These are phyloP conservation scores for Naganishia sp. DNA, from an alignment of 1,284 basidiomycete genomes.

Conservation along the genomic window DNA sequence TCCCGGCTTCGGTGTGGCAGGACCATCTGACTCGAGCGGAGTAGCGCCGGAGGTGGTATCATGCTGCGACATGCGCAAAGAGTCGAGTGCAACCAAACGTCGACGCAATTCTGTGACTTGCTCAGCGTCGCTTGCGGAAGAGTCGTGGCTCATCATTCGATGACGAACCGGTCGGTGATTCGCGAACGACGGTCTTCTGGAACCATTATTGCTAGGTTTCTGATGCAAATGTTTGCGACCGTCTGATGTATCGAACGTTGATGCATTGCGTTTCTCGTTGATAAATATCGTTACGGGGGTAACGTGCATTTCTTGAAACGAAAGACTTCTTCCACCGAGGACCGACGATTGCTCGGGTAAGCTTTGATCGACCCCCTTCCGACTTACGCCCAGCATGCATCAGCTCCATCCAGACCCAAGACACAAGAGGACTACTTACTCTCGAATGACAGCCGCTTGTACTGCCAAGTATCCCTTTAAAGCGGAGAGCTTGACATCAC, in stretches of 20 bases:
- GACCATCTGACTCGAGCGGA: slow-evolving; percentile 46
- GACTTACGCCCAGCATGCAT: slow-evolving; percentile 57
- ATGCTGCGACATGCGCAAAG: slow-evolving; percentile 5
- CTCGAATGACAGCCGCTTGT: slow-evolving; percentile 68
- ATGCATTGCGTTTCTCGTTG: slow-evolving; percentile 53
- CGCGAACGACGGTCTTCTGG: slow-evolving; percentile 47
- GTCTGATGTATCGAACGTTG: neutral
- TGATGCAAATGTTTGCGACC: neutral
- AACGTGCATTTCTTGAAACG: slow-evolving; percentile 77
- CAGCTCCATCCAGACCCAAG: neutral
- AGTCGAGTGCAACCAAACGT: slow-evolving; percentile 43
- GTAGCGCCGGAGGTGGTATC: slow-evolving; percentile 28
- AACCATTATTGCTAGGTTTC: slow-evolving; percentile 28
- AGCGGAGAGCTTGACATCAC: slow-evolving; percentile 77
- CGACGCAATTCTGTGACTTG: slow-evolving; percentile 48
- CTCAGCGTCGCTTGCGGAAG: slow-evolving; percentile 41
- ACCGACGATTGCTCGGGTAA: slow-evolving; percentile 12
- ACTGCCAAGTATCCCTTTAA: slow-evolving; percentile 87
- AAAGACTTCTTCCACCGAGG: slow-evolving; percentile 35
- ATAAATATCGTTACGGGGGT: slow-evolving; percentile 95
- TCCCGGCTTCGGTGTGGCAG: slow-evolving; percentile 36
- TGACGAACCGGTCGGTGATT: slow-evolving; percentile 32
- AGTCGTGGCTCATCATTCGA: slow-evolving; percentile 22
- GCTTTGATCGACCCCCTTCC: slow-evolving; percentile 54
- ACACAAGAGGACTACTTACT: slow-evolving; percentile 51